Evolutionary conservation across 2,329 filamentous ascomycete species (phyloP), one percentile per base, ranked within the genome.

Genomic region (Trichothecium sympodiale): DNA sequence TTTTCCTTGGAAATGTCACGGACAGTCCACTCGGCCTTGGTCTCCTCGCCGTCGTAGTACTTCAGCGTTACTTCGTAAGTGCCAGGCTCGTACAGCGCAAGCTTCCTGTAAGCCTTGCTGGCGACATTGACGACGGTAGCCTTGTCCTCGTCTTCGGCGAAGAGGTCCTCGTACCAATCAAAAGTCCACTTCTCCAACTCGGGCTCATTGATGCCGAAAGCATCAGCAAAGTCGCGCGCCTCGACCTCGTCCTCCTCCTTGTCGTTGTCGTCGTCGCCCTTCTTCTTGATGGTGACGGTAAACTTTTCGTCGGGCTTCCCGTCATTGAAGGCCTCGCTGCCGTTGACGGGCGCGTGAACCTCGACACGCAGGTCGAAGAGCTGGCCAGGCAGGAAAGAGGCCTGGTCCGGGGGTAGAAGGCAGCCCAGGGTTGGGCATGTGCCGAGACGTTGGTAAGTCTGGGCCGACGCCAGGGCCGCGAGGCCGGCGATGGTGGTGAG

Each of bases 341-440:
- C 84, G 56, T 91, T 91, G 52, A 80, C 67, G 5, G 83, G 83
- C 8, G 83, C 82, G 53, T 89, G 83, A 20, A 91, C 74, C 56
- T 91, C 84, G 40, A 89, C 71, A 40, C 84, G 79, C 43, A 93
- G 78, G 53, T 91, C 85, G 51, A 91, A 91, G 55, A 74, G 80
- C 60, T 91, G 84, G 10, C 84, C 84, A 5, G 84, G 78, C 2
- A 93, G 70, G 61, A 91, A 91, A 50, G 91, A 84, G 43, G 80
- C 77, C 61, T 75, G 71, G 44, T 78, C 73, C 2, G 74, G 74
- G 12, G 74, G 74, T 12, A 78, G 58, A 32, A 78, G 59, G 45
- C 74, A 77, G 42, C 74, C 74, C 15, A 78, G 63, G 26, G 62
- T 62, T 8, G 71, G 71, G 50, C 74, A 78, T 17, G 67, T 67